These are phyloP conservation scores for Phytomonas francai DNA, from an alignment of 208 protist genomes.

Conservation along the genomic window DNA sequence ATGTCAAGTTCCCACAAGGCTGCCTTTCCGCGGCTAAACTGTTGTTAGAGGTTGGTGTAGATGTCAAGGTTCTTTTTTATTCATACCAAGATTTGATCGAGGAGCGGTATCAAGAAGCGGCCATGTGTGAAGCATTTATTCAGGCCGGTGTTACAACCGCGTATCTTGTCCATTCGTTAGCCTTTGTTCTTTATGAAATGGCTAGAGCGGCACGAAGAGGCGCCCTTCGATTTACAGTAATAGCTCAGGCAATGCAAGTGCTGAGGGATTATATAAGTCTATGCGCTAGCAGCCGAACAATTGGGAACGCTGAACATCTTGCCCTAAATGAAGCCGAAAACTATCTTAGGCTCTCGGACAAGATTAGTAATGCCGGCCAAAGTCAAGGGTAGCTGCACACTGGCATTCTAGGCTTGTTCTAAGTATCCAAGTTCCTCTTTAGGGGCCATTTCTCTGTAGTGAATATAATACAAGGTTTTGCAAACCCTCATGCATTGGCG, in stretches of 20 bases:
- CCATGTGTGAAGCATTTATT: conserved; percentile 19
- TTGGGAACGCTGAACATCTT: neutral
- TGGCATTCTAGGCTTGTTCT: neutral
- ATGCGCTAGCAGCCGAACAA: neutral
- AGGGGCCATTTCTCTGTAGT: neutral
- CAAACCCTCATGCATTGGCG: neutral
- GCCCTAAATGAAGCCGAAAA: conserved; percentile 1
- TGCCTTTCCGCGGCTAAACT: conserved; percentile 44
- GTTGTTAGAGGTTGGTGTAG: conserved; percentile 53
- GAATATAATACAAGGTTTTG: neutral
- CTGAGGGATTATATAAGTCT: conserved; percentile 20
- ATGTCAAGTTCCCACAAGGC: conserved; percentile 28
- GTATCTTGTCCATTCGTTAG: conserved; percentile 58
- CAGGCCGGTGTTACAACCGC: conserved; percentile 19
- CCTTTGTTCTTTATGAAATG: conserved; percentile 38
- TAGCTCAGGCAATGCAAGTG: conserved; percentile 26
- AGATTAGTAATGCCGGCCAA: neutral
- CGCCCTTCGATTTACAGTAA: conserved; percentile 26
- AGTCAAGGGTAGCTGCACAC: neutral
- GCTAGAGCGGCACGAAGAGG: conserved; percentile 30
- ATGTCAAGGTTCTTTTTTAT: conserved; percentile 56
- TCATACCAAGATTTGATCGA: conserved; percentile 53
- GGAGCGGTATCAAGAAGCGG: conserved; percentile 30
- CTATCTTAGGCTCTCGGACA: conserved; percentile 3
- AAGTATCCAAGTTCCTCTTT: neutral